These are phyloP conservation scores for Simmondsia chinensis DNA, from an alignment of 148 eudicot species.

Conservation along the genomic window DNA sequence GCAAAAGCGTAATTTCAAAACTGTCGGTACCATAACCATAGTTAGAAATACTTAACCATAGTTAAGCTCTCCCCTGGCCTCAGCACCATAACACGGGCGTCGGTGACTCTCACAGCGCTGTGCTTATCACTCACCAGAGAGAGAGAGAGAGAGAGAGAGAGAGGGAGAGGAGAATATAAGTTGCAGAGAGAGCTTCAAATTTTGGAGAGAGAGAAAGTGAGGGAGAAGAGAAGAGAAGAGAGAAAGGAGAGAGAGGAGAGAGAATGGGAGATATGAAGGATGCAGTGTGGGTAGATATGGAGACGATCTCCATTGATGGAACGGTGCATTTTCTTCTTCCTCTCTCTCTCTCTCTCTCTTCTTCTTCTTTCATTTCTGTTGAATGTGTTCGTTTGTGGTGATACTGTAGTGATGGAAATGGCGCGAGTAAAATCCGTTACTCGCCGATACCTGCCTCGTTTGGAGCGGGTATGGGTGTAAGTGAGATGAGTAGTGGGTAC, in stretches of 20 bases:
- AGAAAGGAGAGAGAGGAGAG: neutral
- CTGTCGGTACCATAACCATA: slow-evolving; percentile 49
- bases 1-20: slow-evolving; percentile 9
- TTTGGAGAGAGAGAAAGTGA: slow-evolving; percentile 3
- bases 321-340: slow-evolving; percentile 31
- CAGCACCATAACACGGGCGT: slow-evolving; percentile 22
- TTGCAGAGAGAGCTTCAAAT: slow-evolving; percentile 12
- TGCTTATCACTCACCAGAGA: neutral
- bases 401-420: neutral
- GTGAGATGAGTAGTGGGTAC: too few relatives aligned
- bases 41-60: slow-evolving; percentile 20
- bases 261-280: slow-evolving; percentile 58
- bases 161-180: slow-evolving; percentile 15
- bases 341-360: neutral
- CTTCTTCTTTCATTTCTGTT: neutral
- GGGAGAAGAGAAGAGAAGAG: slow-evolving; percentile 2
- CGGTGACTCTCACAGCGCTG: slow-evolving; percentile 34
- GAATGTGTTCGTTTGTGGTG: neutral
- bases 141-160: slow-evolving; percentile 10
- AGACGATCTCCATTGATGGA: slow-evolving; percentile 39
- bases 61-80: slow-evolving; percentile 1
- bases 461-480: too few relatives aligned
- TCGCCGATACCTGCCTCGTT: neutral
- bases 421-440: slow-evolving; percentile 4
- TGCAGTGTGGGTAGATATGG: slow-evolving; percentile 56